Base-by-base conservation (phyloP, 2,329 filamentous ascomycete genomes). In the Aspergillus sp. region DNA sequence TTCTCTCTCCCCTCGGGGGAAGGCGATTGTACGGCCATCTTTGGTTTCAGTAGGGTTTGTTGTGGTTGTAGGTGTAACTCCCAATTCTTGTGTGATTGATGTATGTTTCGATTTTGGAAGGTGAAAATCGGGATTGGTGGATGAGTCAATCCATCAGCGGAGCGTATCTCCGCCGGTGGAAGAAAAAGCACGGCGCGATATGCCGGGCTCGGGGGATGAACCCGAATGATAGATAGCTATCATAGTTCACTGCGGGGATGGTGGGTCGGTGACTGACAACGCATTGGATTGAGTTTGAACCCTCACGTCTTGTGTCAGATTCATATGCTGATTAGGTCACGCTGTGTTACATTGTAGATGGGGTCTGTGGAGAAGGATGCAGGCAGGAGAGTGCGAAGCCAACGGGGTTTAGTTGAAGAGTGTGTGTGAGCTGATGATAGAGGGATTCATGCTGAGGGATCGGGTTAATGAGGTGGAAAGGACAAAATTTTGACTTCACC, bases 11-110 rank as follows among this genome's bases (percentile, higher is more conserved):
- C 4, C 5, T 3, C 47, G 2, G 47, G 25, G 47, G 47, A 17
- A 8, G 2, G 25, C 17, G 41, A 23, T 57, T 30, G 27, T 17
- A 59, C 23, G 7, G 54, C 21, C 61, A 63, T 65, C 57, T 41
- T 25, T 10, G 1, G n/a, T 23, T 6, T n/a, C 8, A 21, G 6
- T 17, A 4, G 2, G 21, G 13, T 17, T 39, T 4, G 5, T 8
- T 38, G 49, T 27, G 30, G 23, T 1, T 8, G 47, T 51, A 27
- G 15, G 19, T 48, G 32, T 44, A 21, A 19, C 17, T 21, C n/a
- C 6, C 19, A 5, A 23, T 42, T 11, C 2, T 5, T n/a, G 19
- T 49, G 21, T 11, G 11, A 21, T 8, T 21, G n/a, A 25, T n/a
- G n/a, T 21, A 38, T 7, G 10, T 19, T 25, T 25, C 8, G 6